These are phyloP conservation scores for Heritiera littoralis DNA, from an alignment of 345 rosid genomes.

Conservation along the genomic window DNA sequence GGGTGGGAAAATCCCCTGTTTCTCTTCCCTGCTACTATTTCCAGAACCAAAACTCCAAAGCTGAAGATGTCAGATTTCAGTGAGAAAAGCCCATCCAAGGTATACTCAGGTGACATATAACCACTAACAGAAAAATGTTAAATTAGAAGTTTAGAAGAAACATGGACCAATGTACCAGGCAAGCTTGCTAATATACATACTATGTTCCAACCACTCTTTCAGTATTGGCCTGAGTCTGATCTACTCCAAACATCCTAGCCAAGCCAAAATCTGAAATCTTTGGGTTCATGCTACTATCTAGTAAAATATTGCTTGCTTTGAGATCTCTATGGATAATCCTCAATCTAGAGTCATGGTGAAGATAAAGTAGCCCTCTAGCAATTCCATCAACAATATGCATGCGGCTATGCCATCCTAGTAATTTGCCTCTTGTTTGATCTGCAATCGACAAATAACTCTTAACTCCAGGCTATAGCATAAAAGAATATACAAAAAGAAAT, in stretches of 20 bases:
- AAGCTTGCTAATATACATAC: slow-evolving; percentile 1
- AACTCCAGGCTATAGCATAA: not conserved
- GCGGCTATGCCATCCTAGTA: not conserved
- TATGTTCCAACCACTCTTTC: slow-evolving; percentile 10
- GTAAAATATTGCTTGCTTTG: not conserved
- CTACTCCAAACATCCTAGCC: slow-evolving; percentile 3
- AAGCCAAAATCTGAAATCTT: slow-evolving; percentile 8
- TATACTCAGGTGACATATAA: slow-evolving; percentile 19
- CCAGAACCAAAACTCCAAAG: slow-evolving; percentile 18
- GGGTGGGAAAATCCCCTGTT: slow-evolving; percentile 15
- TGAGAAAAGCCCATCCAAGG: slow-evolving; percentile 6
- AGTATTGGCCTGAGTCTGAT: slow-evolving; percentile 8
- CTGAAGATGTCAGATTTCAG: slow-evolving; percentile 9
- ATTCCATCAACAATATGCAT: slow-evolving; percentile 6
- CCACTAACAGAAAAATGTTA: not conserved
- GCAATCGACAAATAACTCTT: not conserved
- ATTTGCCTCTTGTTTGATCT: slow-evolving; percentile 7
- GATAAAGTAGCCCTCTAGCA: slow-evolving; percentile 9
- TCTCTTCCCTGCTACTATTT: not conserved
- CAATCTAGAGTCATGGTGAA: slow-evolving; percentile 2
- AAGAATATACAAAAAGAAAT: not conserved
- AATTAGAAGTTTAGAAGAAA: not conserved
- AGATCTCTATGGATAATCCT: not conserved
- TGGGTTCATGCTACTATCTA: slow-evolving; percentile 5
- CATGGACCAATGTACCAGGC: not conserved